A percentile compares a stretch with the other conserved stretches of the same genome.
phyloP scores from a whole-genome alignment of 371 early-diverging fungal species.

The Cokeromyces recurvatus region DNA sequence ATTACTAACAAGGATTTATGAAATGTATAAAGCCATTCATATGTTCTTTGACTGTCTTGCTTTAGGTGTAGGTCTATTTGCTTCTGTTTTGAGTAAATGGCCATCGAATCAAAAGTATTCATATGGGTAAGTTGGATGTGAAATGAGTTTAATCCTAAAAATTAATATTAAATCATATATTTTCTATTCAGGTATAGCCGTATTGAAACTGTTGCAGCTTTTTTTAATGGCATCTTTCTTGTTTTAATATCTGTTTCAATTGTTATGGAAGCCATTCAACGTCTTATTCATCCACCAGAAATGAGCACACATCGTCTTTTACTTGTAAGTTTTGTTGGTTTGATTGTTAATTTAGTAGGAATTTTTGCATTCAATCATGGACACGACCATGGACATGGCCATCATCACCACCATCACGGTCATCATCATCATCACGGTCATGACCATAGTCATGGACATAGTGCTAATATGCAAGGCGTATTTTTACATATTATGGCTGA shows the following conservation, averaged over 20 bases:
- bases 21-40: constrained; percentile 68
- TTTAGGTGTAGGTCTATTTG: constrained; percentile 80
- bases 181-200: constrained; percentile 83
- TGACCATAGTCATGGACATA: too few relatives aligned
- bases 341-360: constrained; percentile 90
- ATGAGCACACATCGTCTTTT: constrained; percentile 84
- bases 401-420: constrained; percentile 53
- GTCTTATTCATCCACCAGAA: constrained; percentile 81
- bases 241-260: constrained; percentile 86
- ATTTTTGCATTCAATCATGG: constrained; percentile 90
- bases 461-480: constrained; percentile 85
- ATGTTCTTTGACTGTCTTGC: constrained; percentile 97
- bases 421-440: constrained; percentile 34
- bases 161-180: not conserved
- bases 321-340: constrained; percentile 83
- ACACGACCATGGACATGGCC: constrained; percentile 65
- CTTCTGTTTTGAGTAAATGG: constrained; percentile 90
- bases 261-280: constrained; percentile 84
- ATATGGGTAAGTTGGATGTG: constrained; percentile 69
- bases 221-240: constrained; percentile 87
- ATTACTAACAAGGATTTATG: not conserved
- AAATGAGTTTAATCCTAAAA: not conserved
- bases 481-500: constrained; percentile 95
- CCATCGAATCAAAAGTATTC: constrained; percentile 72
- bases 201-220: constrained; percentile 89